Evolutionary conservation across 2,329 filamentous ascomycete species (phyloP).

Genomic region (Exophiala phaeomuriformis): DNA sequence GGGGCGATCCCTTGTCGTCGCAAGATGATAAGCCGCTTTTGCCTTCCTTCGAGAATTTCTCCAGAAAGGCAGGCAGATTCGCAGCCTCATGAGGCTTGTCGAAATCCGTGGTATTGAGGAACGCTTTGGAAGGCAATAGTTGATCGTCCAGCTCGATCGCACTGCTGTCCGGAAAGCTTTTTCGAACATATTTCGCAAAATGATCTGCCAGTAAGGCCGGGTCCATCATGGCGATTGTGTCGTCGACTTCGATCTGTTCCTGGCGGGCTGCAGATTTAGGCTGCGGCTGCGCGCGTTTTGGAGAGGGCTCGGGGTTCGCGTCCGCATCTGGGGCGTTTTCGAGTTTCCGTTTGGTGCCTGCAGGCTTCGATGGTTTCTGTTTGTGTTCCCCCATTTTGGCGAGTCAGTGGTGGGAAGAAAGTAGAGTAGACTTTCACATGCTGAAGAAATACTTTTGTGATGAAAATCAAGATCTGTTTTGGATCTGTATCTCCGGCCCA

Average conservation of each 20-base stretch:
- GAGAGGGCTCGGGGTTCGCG: not conserved
- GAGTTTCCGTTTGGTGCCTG: conserved; percentile 2
- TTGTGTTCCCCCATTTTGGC: not conserved
- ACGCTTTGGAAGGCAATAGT: conserved; percentile 68
- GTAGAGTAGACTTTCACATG: not conserved
- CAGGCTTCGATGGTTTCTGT: not conserved
- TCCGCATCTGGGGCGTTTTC: conserved; percentile 6
- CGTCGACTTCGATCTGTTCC: conserved; percentile 46
- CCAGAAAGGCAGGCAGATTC: conserved; percentile 71
- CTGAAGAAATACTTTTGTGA: not conserved
- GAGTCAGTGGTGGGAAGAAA: not conserved
- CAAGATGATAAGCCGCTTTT: conserved; percentile 57
- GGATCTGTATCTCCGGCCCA: not conserved
- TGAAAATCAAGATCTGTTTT: not conserved
- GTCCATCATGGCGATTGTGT: conserved; percentile 74
- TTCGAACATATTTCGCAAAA: conserved; percentile 67
- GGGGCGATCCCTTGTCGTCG: conserved; percentile 63
- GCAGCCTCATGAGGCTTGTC: conserved; percentile 58
- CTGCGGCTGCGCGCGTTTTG: conserved; percentile 4
- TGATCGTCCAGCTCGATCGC: conserved; percentile 76
- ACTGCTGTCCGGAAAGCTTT: conserved; percentile 66
- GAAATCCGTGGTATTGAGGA: conserved; percentile 74
- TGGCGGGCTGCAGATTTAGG: not conserved
- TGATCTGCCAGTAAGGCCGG: conserved; percentile 76
- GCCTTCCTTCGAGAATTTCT: conserved; percentile 49